Evolutionary conservation across 768 basidiomycete genomes (phyloP).

Genomic region (Tricholoma hemisulphureum): DNA sequence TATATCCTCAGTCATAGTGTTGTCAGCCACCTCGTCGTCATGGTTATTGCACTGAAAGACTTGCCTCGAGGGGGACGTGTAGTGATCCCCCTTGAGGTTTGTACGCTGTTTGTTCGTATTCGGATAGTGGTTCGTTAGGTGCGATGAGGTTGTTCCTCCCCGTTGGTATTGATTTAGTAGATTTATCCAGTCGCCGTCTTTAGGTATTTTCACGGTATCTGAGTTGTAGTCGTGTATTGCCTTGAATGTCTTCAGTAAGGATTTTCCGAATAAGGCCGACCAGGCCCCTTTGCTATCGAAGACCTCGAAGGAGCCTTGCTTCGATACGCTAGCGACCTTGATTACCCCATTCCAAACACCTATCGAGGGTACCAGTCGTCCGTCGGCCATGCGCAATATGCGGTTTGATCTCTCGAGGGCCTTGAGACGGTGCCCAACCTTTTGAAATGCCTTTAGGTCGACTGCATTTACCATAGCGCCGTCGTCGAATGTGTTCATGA

Average conservation of each 20-base stretch:
- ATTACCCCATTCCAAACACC: slow-evolving; percentile 7
- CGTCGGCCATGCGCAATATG: slow-evolving; percentile 25
- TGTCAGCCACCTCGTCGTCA: too few species aligned
- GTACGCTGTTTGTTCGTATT: too few species aligned
- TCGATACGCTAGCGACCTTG: neutral
- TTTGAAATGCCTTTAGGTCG: too few species aligned
- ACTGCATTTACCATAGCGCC: slow-evolving; percentile 23
- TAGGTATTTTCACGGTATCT: slow-evolving; percentile 10
- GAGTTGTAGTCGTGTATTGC: slow-evolving; percentile 24
- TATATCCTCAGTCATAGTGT: too few species aligned
- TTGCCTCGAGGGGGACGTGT: too few species aligned
- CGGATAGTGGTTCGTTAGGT: too few species aligned
- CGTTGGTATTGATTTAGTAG: neutral
- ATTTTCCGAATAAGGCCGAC: slow-evolving; percentile 24
- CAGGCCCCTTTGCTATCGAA: slow-evolving; percentile 27
- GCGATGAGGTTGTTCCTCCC: neutral
- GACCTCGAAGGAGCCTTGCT: slow-evolving; percentile 19
- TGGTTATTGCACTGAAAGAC: too few species aligned
- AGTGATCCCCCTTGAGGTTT: too few species aligned
- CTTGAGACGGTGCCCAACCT: neutral
- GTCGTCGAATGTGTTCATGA: slow-evolving; percentile 18
- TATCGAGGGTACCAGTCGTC: slow-evolving; percentile 5
- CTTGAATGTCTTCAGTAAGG: slow-evolving; percentile 15
- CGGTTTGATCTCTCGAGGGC: neutral
- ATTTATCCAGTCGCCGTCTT: too few species aligned